Conservation (phyloP, 192 early-diverging fungal species). For the Coemansia sp. region DNA sequence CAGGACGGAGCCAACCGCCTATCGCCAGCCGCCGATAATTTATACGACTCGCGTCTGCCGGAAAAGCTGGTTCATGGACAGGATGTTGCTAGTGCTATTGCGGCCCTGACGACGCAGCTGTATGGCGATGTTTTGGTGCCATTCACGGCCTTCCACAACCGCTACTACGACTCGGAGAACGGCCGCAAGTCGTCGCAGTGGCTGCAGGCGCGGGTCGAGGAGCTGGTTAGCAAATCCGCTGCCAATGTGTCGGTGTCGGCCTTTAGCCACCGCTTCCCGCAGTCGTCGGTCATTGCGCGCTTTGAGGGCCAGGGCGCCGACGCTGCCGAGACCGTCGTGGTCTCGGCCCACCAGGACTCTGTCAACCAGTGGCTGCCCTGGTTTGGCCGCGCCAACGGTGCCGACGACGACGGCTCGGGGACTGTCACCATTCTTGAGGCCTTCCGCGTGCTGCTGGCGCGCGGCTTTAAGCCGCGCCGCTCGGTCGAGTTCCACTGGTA, state of each 20-base stretch:
- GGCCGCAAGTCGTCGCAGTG: slow-evolving; percentile 66
- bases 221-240: slow-evolving; percentile 30
- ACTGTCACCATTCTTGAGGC: slow-evolving; percentile 86
- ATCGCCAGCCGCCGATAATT: background rate
- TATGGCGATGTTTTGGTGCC: slow-evolving; percentile 67
- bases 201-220: slow-evolving; percentile 59
- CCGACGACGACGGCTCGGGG: slow-evolving; percentile 89
- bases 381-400: slow-evolving; percentile 72
- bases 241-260: slow-evolving; percentile 63
- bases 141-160: slow-evolving; percentile 81
- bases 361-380: slow-evolving; percentile 80
- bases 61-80: slow-evolving; percentile 49
- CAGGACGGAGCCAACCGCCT: no score
- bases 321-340: slow-evolving; percentile 60
- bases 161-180: slow-evolving; percentile 79
- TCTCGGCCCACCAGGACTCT: slow-evolving; percentile 89
- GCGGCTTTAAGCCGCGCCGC: slow-evolving; percentile 62
- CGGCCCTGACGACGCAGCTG: slow-evolving; percentile 57
- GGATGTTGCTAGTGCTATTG: slow-evolving; percentile 59
- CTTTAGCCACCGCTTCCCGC: slow-evolving; percentile 78
- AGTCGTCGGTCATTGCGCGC: slow-evolving; percentile 80
- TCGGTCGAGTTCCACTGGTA: slow-evolving; percentile 98
- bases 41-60: slow-evolving; percentile 50
- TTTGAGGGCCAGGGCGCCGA: slow-evolving; percentile 62
- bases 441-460: slow-evolving; percentile 66